Base-by-base conservation (phyloP, 2,329 filamentous ascomycete genomes). In the Aspergillus terreus region DNA sequence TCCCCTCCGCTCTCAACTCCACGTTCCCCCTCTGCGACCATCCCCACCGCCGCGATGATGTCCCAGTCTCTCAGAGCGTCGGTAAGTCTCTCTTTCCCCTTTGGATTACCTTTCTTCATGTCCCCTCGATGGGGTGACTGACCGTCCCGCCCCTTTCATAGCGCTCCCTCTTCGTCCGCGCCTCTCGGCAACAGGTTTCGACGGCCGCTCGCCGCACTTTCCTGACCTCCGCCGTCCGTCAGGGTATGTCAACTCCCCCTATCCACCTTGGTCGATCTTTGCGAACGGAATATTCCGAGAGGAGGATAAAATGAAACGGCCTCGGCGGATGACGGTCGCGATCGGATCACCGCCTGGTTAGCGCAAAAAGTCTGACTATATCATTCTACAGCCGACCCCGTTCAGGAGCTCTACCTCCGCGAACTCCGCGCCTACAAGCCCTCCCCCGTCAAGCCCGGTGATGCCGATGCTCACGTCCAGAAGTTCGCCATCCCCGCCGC, bases 381-480 rank as follows among this genome's bases (percentile, higher is more conserved):
- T 67, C 57, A 50, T 53, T 47, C 48, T 59, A 35, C 71, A 97
- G 94, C 90, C 84, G 94, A 99, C 76, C 85, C 96, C 68, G 90
- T 99, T 66, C 94, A 97, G 78, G 92, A 97, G 73, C 84, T 99
- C 71, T 99, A 99, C 82, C 85, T 99, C 65, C 88, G 87, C 75
- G 92, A 97, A 78, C 85, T 99, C 71, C 94, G 92, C 79, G 84
- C 85, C 76, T 97, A 96, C 87, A 97, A 97, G 84, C 79, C 86
- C 59, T 80, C 88, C 51, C 79, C 84, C 62, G 72, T 92, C 78
- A 96, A 96, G 82, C 82, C 90, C 59, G 83, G 84, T 66, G 94
- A 97, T 70, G 80, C 92, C 70, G 87, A 92, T 64, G 92, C 90
- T 71, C 88, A 95, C 66, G 94, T 97, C 66, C 88, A 94, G 74